These are phyloP conservation scores for Neurospora cerealis DNA, from an alignment of 495 filamentous ascomycete genomes.

Conservation along the genomic window DNA sequence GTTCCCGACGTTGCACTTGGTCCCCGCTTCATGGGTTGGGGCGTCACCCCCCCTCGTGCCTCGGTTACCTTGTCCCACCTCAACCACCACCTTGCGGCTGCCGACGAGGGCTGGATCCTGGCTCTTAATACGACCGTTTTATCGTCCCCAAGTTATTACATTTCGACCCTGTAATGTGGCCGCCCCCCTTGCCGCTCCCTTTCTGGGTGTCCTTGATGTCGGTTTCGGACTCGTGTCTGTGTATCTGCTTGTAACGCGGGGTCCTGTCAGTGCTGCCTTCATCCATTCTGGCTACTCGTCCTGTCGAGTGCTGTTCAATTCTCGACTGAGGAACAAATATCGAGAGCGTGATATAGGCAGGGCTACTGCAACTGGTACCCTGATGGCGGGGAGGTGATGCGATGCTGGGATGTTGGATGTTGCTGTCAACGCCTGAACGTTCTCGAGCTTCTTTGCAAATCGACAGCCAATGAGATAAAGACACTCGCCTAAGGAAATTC, in stretches of 20 bases:
- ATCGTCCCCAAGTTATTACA: background rate
- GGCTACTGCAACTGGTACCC: background rate
- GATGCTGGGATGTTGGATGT: background rate
- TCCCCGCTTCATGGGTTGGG: background rate
- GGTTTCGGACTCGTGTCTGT: background rate
- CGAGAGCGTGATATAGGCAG: background rate
- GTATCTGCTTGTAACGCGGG: background rate
- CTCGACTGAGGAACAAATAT: background rate
- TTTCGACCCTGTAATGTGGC: background rate
- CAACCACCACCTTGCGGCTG: background rate
- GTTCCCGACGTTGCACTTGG: background rate
- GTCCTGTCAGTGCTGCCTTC: background rate
- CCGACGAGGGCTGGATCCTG: background rate
- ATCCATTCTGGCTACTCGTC: background rate
- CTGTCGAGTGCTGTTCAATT: background rate
- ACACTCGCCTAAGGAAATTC: background rate
- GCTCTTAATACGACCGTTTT: background rate
- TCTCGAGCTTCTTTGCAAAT: background rate
- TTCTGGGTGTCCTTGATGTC: background rate
- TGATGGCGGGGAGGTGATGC: background rate
- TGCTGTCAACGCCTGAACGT: background rate
- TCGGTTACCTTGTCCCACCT: background rate
- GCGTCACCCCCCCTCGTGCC: background rate
- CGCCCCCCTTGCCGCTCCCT: background rate
- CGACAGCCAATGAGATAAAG: background rate